These are phyloP conservation scores for Stromatinia cepivora DNA, from an alignment of 2,329 filamentous ascomycete genomes.

Conservation along the genomic window DNA sequence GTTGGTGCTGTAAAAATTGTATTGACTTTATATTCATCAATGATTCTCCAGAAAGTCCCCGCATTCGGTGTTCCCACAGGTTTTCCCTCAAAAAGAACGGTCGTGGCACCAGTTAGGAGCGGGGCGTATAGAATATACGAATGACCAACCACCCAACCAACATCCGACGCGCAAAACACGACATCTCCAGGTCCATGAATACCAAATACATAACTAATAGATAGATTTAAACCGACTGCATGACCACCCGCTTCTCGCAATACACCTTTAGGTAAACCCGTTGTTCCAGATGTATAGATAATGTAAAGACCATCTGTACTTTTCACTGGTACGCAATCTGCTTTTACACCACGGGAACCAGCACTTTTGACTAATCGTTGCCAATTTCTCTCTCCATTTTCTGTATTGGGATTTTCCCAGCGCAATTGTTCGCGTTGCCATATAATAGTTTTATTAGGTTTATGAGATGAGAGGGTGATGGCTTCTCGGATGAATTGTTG, in stretches of 20 bases:
- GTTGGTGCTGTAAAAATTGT: slow-evolving; percentile 84
- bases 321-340: slow-evolving; percentile 73
- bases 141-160: slow-evolving; percentile 88
- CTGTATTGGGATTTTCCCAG: slow-evolving; percentile 69
- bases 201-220: slow-evolving; percentile 79
- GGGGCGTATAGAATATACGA: slow-evolving; percentile 89
- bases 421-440: slow-evolving; percentile 79
- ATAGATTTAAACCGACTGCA: slow-evolving; percentile 79
- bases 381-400: slow-evolving; percentile 76
- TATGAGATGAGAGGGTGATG: slow-evolving; percentile 64
- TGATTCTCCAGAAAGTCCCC: slow-evolving; percentile 82
- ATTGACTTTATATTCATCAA: slow-evolving; percentile 83
- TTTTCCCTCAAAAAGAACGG: slow-evolving; percentile 91
- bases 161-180: slow-evolving; percentile 70
- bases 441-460: slow-evolving; percentile 71
- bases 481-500: slow-evolving; percentile 74
- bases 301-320: slow-evolving; percentile 83
- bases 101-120: slow-evolving; percentile 80
- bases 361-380: slow-evolving; percentile 73
- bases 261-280: slow-evolving; percentile 80
- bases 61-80: slow-evolving; percentile 86
- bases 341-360: slow-evolving; percentile 63
- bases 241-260: slow-evolving; percentile 81
- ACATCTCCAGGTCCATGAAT: slow-evolving; percentile 83
- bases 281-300: slow-evolving; percentile 85